phyloP scores from a whole-genome alignment of 2,329 filamentous ascomycete species.

The Arthrobotrys sinensis region DNA sequence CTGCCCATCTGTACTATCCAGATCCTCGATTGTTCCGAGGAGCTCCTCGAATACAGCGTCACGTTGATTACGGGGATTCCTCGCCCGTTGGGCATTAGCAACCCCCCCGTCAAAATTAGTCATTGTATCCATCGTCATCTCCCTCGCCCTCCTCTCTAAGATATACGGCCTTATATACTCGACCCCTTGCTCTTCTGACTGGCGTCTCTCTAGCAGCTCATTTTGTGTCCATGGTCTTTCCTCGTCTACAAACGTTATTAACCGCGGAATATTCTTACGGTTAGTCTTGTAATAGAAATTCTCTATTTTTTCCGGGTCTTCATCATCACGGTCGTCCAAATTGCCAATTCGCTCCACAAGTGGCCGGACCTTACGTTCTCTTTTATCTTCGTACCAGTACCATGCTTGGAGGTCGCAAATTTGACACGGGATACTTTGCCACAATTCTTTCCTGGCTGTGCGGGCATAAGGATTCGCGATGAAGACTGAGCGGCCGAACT shows the following conservation, averaged over 20 bases:
- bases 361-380: constrained; percentile 6
- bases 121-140: neutral
- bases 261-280: constrained; percentile 4
- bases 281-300: neutral
- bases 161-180: constrained; percentile 46
- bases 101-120: neutral
- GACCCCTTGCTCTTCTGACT: neutral
- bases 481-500: constrained; percentile 40
- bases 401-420: constrained; percentile 24
- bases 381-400: constrained; percentile 45
- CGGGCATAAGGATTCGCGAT: constrained; percentile 37
- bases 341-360: neutral
- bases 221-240: constrained; percentile 29
- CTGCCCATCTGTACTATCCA: neutral
- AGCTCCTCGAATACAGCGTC: neutral
- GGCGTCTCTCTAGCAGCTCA: constrained; percentile 7
- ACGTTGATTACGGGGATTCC: neutral
- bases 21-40: neutral
- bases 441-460: constrained; percentile 24
- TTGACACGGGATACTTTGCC: constrained; percentile 49
- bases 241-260: constrained; percentile 38
- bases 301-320: constrained; percentile 31
- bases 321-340: neutral
- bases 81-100: neutral
- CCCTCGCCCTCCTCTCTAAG: neutral